These are phyloP conservation scores for Comarum palustre DNA, from an alignment of 306 rosid genomes.

Conservation along the genomic window DNA sequence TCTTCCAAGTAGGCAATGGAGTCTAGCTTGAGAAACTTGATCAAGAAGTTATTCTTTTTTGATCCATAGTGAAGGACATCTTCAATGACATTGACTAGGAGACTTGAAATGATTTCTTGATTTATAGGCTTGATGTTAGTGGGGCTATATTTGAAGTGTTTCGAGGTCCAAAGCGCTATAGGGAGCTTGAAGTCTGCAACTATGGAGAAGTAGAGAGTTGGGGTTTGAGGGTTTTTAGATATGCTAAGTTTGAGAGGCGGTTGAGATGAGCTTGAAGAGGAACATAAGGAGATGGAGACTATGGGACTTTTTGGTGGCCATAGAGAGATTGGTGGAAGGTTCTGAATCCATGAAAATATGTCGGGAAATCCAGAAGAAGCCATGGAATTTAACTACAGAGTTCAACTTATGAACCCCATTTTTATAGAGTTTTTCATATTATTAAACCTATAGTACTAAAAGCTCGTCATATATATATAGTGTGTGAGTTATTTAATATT, in stretches of 20 bases:
- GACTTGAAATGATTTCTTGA: constrained; percentile 45
- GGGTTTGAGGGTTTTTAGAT: constrained; percentile 43
- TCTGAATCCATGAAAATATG: constrained; percentile 68
- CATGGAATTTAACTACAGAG: constrained; percentile 34
- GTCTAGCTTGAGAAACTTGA: constrained; percentile 50
- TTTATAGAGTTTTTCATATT: constrained; percentile 26
- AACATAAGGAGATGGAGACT: constrained; percentile 41
- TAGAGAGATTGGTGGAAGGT: constrained; percentile 65
- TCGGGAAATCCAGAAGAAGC: constrained; percentile 54
- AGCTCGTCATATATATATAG: too few species aligned
- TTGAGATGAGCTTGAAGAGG: constrained; percentile 51
- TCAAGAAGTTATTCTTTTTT: constrained; percentile 31
- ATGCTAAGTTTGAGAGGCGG: constrained; percentile 69
- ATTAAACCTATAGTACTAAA: constrained; percentile 3
- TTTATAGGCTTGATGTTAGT: constrained; percentile 27
- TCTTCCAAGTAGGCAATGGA: constrained; percentile 41
- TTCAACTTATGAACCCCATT: not conserved
- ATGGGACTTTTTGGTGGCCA: constrained; percentile 58
- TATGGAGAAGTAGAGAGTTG: constrained; percentile 44
- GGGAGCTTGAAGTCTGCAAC: constrained; percentile 63
- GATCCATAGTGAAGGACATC: constrained; percentile 77
- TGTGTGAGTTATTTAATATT: too few species aligned
- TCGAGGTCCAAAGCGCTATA: constrained; percentile 75
- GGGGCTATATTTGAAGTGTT: constrained; percentile 45
- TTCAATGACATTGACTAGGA: constrained; percentile 56